A percentile compares a stretch with the other conserved stretches of the same genome.
These are phyloP conservation scores for Leccinum imitatum DNA, from an alignment of 768 basidiomycete species.

Conservation along the genomic window DNA sequence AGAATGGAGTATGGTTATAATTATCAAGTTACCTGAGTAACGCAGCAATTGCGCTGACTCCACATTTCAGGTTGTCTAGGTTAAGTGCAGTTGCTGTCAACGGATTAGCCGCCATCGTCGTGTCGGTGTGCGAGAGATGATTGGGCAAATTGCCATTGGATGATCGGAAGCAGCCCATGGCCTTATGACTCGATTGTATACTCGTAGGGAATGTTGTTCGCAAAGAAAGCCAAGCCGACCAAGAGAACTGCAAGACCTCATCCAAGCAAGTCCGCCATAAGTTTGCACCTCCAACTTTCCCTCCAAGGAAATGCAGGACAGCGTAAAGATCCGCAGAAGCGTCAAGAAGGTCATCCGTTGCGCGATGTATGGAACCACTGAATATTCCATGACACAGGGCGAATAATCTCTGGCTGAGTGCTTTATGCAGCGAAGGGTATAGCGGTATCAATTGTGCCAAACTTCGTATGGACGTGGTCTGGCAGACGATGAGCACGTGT, in stretches of 20 bases:
- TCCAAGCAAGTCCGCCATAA: slow-evolving; percentile 78
- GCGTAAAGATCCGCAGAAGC: slow-evolving; percentile 61
- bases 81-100: slow-evolving; percentile 51
- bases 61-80: slow-evolving; percentile 60
- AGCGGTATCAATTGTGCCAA: slow-evolving; percentile 56
- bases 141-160: slow-evolving; percentile 12
- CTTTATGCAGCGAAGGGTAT: slow-evolving; percentile 67
- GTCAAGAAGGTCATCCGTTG: slow-evolving; percentile 39
- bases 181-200: slow-evolving; percentile 31
- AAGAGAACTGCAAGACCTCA: slow-evolving; percentile 64
- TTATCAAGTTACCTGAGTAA: slow-evolving; percentile 49
- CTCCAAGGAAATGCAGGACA: slow-evolving; percentile 67
- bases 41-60: slow-evolving; percentile 48
- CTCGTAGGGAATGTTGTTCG: slow-evolving; percentile 55
- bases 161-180: slow-evolving; percentile 2
- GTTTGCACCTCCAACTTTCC: slow-evolving; percentile 71
- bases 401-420: slow-evolving; percentile 52
- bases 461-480: slow-evolving; percentile 47
- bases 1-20: neutral
- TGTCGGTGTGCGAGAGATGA: slow-evolving; percentile 13
- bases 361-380: slow-evolving; percentile 49
- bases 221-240: slow-evolving; percentile 56
- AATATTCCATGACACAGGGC: slow-evolving; percentile 55
- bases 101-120: slow-evolving; percentile 42
- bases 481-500: slow-evolving; percentile 17